Base-by-base conservation (phyloP, 1,284 basidiomycete genomes). In the Sutorius eximius region DNA sequence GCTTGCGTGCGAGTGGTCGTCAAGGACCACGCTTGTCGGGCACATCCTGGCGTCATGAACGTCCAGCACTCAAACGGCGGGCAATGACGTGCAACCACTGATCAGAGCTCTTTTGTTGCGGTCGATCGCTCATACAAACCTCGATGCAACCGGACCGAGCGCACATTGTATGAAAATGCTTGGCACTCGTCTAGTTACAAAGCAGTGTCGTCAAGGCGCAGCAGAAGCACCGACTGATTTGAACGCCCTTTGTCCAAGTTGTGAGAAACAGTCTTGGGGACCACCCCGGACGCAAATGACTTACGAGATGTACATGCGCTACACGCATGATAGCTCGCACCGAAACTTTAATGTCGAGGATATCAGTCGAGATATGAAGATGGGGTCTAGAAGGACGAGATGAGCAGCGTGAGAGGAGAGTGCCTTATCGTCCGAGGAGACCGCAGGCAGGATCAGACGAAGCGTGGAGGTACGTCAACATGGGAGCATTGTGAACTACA, bases 381-480 rank as follows among this genome's bases (percentile, higher is more conserved):
- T 32, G 27, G 11, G 27, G 34, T 42, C 45, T 34, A 29, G 45
- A 45, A 36, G 40, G 37, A 29, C 22, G n/a, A 27, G 42, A 41
- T 18, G 45, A 56, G 22, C 1, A 45, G 47, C 40, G 57, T 53
- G 46, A 45, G 55, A 65, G 6, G 16, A 30, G 43, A 24, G 37
- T 3, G 33, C 16, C 37, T 47, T 55, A 58, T 41, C 24, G 38
- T 56, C 64, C 64, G 64, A 66, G 64, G 67, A 66, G 67, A 66
- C 66, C 51, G 52, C 48, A 32, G 30, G 24, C 16, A 27, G 49
- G 41, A 45, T 49, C 20, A 2, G 36, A 29, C 10, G 11, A 48
- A 33, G 45, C 45, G 13, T 37, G 55, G 53, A 29, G 24, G 37
- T 54, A 65, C 52, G 56, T 56, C 51, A 64, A 54, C 59, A 55